Conservation (phyloP, 495 filamentous ascomycete genomes). For the Aspergillus bertholletiae region DNA sequence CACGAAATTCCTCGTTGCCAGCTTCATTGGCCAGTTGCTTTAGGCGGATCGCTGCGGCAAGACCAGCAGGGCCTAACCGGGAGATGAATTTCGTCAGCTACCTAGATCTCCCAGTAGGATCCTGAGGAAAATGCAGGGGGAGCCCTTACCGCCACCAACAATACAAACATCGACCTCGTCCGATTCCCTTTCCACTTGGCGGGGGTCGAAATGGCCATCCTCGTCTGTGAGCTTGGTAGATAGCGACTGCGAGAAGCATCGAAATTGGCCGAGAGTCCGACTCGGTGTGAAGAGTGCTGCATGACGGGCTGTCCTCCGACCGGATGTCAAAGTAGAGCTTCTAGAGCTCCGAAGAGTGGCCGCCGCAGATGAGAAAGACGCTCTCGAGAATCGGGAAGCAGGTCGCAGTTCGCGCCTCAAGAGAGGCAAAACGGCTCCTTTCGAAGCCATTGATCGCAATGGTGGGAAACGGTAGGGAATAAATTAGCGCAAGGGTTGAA, state of each 20-base stretch:
- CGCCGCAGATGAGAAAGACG: slow-evolving; percentile 22
- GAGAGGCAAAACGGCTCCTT: slow-evolving; percentile 38
- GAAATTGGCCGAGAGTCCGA: slow-evolving; percentile 24
- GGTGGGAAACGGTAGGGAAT: background rate
- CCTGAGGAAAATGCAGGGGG: background rate
- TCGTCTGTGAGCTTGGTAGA: slow-evolving; percentile 46
- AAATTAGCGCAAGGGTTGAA: background rate
- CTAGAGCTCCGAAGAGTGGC: slow-evolving; percentile 19
- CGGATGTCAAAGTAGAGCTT: slow-evolving; percentile 18
- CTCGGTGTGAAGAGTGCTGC: slow-evolving; percentile 19
- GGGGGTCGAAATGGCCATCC: slow-evolving; percentile 68
- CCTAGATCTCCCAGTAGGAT: background rate
- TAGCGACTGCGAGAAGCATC: slow-evolving; percentile 48
- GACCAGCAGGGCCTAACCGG: slow-evolving; percentile 72
- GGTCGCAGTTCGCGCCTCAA: slow-evolving; percentile 41
- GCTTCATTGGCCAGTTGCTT: slow-evolving; percentile 95
- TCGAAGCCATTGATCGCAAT: slow-evolving; percentile 38
- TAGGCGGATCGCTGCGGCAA: slow-evolving; percentile 87
- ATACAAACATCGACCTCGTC: slow-evolving; percentile 97
- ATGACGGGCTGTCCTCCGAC: slow-evolving; percentile 20
- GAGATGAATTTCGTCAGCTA: background rate
- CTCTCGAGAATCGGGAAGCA: slow-evolving; percentile 25
- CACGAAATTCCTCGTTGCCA: slow-evolving; percentile 94
- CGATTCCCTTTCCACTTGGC: slow-evolving; percentile 73
- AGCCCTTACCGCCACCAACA: slow-evolving; percentile 72